Conservation (phyloP, 208 protist genomes). For the Acanthamoeba castellanii region DNA sequence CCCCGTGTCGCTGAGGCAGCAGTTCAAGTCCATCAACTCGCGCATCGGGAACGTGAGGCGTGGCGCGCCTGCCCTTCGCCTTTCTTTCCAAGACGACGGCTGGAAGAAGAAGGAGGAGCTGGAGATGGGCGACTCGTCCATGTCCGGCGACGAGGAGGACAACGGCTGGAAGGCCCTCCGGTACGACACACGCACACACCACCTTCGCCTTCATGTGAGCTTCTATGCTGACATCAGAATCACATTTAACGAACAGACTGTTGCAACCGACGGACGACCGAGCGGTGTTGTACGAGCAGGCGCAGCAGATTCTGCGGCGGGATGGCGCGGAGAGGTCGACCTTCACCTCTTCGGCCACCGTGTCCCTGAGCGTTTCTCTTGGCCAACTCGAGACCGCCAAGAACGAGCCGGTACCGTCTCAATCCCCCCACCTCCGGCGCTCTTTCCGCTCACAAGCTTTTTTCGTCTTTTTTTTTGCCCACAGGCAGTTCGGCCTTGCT, state of each 20-base stretch:
- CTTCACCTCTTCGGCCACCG: background rate
- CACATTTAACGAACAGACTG: background rate
- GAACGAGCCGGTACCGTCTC: background rate
- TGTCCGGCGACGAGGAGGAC: constrained; percentile 57
- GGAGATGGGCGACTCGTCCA: constrained; percentile 51
- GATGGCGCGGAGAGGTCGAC: background rate
- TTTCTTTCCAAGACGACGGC: background rate
- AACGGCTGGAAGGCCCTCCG: constrained; percentile 58
- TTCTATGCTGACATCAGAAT: background rate
- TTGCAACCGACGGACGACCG: background rate
- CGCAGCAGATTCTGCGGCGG: background rate
- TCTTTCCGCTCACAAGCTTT: no score
- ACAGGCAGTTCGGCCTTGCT: no score
- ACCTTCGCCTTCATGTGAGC: background rate
- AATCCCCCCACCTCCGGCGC: no score
- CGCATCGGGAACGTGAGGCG: background rate
- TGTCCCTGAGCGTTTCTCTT: background rate
- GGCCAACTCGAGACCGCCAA: background rate
- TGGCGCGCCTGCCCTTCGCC: background rate
- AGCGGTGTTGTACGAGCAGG: background rate
- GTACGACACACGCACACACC: background rate
- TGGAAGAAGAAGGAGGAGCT: background rate
- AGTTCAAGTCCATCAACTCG: constrained; percentile 60
- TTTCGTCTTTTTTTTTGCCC: no score
- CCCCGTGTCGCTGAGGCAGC: constrained; percentile 7